Evolutionary conservation across 1,284 basidiomycete species (phyloP).

Genomic region (Phylloporus sp.): DNA sequence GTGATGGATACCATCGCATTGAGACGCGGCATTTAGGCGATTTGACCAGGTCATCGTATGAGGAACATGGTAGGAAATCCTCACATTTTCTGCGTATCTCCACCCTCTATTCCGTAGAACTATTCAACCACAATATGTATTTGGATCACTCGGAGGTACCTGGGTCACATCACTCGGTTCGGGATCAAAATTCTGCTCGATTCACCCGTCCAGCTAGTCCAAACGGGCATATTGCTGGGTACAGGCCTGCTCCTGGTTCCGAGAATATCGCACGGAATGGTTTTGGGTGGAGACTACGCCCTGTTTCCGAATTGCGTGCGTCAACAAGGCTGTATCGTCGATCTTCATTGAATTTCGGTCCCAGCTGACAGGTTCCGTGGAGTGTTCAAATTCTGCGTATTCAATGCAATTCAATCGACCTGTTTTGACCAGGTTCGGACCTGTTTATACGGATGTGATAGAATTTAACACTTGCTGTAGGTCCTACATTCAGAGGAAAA

Average conservation of each 20-base stretch:
- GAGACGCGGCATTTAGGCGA: slow-evolving; percentile 6
- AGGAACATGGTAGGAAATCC: slow-evolving; percentile 12
- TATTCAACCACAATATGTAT: not conserved
- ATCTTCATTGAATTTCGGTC: slow-evolving; percentile 1
- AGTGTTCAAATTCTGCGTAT: slow-evolving; percentile 86
- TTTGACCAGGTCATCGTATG: not conserved
- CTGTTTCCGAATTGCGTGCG: slow-evolving; percentile 75
- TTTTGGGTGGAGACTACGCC: slow-evolving; percentile 55
- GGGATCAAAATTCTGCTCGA: not conserved
- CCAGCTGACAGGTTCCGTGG: slow-evolving; percentile 81
- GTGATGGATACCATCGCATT: not conserved
- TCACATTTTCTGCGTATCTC: not conserved
- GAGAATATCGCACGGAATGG: slow-evolving; percentile 41
- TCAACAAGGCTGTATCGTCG: slow-evolving; percentile 6
- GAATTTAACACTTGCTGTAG: slow-evolving; percentile 43
- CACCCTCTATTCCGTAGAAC: slow-evolving; percentile 14
- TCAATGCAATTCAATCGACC: slow-evolving; percentile 88
- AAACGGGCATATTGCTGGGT: not conserved
- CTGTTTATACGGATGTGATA: slow-evolving; percentile 1
- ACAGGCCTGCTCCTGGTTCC: not conserved
- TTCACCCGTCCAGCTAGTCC: not conserved
- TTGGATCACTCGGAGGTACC: not conserved
- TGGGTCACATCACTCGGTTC: not conserved
- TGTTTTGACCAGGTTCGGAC: slow-evolving; percentile 75
- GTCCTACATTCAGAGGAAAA: slow-evolving; percentile 74